Evolutionary conservation across 352 stramenopile genomes (phyloP), one percentile per base, ranked within the genome.

Genomic region (Paralagenidium karlingii): DNA sequence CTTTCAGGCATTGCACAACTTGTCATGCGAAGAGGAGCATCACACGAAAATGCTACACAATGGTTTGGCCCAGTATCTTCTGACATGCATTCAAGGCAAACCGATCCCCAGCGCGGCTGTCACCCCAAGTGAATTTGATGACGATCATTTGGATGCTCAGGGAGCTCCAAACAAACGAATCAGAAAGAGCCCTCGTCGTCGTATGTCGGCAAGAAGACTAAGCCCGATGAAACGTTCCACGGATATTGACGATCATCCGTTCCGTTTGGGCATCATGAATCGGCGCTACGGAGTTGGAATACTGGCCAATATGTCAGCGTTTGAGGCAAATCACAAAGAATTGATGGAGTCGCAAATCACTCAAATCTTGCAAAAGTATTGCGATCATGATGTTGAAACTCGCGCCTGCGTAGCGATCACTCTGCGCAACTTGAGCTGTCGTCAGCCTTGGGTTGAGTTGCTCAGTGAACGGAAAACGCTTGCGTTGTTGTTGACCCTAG

Each of bases 261-360:
- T n/a, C n/a, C n/a, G 48, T 10, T 36, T 83, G 8, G 63, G 47
- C 9, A 30, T 38, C 10, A 61, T 82, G 13, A 83, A 60, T 31
- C 59, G 67, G 13, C 53, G 69, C 0, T 75, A 60, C 25, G 73
- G 68, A 1, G 63, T 86, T 28, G 69, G 60, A 15, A 82, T 86
- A 27, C 63, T 86, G 21, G 86, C 71, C 43, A 89, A 89, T 34
- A 46, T 89, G 32, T 65, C 69, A 3, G 77, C 63, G 25, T 80
- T 74, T 43, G 69, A 84, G 12, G 57, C 62, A 38, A 89, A 89
- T 50, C 76, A 86, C 55, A 64, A 82, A 34, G 73, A 89, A 31
- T 65, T 89, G 25, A 86, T 89, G 51, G 61, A 76, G 24, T 55
- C 68, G 0, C 73, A 86, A 43, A 69, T 86, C 20, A 58, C 57